Evolutionary conservation across 306 rosid genomes (phyloP), one percentile per base, ranked within the genome.

Genomic region (Herpetospermum pedunculosum): DNA sequence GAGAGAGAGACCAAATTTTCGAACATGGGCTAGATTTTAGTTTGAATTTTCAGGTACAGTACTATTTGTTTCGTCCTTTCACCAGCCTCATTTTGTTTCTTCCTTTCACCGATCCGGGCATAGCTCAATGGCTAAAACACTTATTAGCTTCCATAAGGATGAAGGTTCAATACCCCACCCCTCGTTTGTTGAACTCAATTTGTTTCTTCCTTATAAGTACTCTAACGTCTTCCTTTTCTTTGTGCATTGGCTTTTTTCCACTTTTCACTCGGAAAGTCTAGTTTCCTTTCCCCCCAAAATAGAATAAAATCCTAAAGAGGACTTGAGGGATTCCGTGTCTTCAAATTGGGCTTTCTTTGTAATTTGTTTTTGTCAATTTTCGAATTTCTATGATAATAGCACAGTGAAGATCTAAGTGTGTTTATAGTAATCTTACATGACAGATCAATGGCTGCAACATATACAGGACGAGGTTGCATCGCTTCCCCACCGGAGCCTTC

Each of bases 401-500:
- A n/a, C n/a, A n/a, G n/a, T n/a, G n/a, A n/a, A n/a, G n/a, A n/a
- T 40, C 32, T 38, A 0, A 65, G 72, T 40, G 72, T 19, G 50
- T 65, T 64, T 9, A 18, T 21, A 65, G 23, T 40, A 70, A 75
- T 75, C 97, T 80, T 88, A 94, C 98, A 85, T 62, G 96, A 86
- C 87, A 94, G 84, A 84, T 94, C 98, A 81, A 94, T 85, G n/a
- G 96, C 97, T 15, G 97, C 98, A 84, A 94, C 98, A 75, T 91
- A 91, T 18, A 94, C 97, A 12, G 97, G 98, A 57, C 88, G 79
- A 8, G 96, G 88, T 73, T 83, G 96, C 86, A 88, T 69, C 49
- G 82, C 81, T 46, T 84, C 88, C 25, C 73, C 92, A 38, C 79
- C 90, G 0, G 86, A 49, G 58, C 78, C 85, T 70, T 86, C 96